These are phyloP conservation scores for Yamadazyma oceani DNA, from an alignment of 1,139 yeast species.

Conservation along the genomic window DNA sequence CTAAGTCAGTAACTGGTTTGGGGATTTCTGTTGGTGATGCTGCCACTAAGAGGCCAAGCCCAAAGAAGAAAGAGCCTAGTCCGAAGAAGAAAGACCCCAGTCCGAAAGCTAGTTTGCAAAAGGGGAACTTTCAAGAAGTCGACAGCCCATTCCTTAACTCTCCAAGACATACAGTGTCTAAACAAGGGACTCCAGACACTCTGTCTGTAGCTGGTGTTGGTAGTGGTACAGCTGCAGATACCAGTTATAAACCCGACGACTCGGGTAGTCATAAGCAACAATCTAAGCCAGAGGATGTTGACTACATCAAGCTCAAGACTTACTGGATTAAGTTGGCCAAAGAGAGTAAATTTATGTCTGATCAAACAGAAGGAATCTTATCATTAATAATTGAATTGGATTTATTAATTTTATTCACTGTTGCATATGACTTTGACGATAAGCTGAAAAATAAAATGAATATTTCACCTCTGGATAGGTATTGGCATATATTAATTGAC, in stretches of 20 bases:
- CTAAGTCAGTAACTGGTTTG: conserved; percentile 20
- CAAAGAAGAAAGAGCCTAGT: background rate
- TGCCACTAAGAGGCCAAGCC: background rate
- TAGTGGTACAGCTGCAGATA: too few species aligned
- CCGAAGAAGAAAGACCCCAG: background rate
- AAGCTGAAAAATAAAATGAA: conserved; percentile 26
- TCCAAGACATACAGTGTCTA: too few species aligned
- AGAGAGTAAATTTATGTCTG: conserved; percentile 25
- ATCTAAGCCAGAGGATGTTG: conserved; percentile 5
- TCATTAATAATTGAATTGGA: conserved; percentile 34
- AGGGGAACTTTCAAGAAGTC: conserved; percentile 1
- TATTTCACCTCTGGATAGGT: conserved; percentile 32
- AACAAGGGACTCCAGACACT: too few species aligned
- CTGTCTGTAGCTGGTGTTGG: too few species aligned
- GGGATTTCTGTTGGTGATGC: conserved; percentile 18
- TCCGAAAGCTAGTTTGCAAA: too few species aligned
- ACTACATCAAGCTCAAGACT: conserved; percentile 20
- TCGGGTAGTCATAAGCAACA: too few species aligned
- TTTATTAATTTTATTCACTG: conserved; percentile 28
- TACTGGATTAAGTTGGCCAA: conserved; percentile 34
- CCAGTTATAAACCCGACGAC: too few species aligned
- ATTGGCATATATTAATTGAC: conserved; percentile 33
- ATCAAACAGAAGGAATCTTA: conserved; percentile 23
- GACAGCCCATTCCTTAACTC: too few species aligned
- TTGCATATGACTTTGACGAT: conserved; percentile 38